Percentiles rank a stretch among this genome's conserved stretches.
phyloP scores from a whole-genome alignment of 768 basidiomycete genomes.

The Phanerodontia chrysosporium region DNA sequence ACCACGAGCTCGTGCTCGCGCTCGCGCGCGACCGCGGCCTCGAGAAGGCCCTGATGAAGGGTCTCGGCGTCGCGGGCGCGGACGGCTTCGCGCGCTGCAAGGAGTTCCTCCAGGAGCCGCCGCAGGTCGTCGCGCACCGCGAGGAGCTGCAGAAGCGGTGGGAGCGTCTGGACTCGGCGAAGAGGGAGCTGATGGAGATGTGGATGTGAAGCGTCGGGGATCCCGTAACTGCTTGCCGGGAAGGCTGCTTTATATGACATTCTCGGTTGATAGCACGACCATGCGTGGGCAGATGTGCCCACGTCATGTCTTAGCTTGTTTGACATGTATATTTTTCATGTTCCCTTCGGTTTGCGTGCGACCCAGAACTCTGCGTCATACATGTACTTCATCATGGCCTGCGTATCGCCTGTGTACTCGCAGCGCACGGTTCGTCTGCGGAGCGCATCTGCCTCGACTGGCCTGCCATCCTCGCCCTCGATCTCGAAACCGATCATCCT shows the following conservation, averaged over 20 bases:
- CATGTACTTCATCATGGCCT: conserved; percentile 70
- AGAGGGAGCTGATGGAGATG: conserved; percentile 32
- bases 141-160: conserved; percentile 48
- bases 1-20: conserved; percentile 51
- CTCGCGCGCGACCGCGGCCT: conserved; percentile 41
- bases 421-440: conserved; percentile 46
- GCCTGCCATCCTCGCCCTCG: conserved; percentile 25
- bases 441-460: conserved; percentile 22
- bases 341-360: conserved; percentile 34
- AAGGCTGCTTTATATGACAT: no score
- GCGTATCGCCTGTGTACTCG: conserved; percentile 59
- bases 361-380: conserved; percentile 70
- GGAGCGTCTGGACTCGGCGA: conserved; percentile 45
- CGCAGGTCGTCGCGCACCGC: conserved; percentile 38
- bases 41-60: conserved; percentile 39
- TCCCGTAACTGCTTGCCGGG: no score
- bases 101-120: conserved; percentile 49
- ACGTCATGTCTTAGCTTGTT: no score
- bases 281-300: no score
- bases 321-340: neutral
- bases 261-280: no score
- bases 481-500: conserved; percentile 51
- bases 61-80: conserved; percentile 47
- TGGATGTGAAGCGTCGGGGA: conserved; percentile 8
- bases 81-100: conserved; percentile 45